These are phyloP conservation scores for Colletotrichum sp. DNA, from an alignment of 2,329 filamentous ascomycete genomes.

Conservation along the genomic window DNA sequence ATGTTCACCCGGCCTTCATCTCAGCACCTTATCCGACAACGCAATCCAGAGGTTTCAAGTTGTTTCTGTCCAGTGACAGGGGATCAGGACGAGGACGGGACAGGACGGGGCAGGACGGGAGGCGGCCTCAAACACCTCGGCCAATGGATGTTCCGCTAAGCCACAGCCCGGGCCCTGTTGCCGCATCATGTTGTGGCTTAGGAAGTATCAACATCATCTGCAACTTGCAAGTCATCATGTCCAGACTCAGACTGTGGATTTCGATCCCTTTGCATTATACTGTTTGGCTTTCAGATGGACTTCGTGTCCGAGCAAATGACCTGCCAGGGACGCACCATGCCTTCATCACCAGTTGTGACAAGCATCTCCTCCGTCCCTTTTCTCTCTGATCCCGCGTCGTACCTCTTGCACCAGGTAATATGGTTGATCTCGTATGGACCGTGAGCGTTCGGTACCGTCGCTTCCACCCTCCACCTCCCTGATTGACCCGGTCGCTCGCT, in stretches of 20 bases:
- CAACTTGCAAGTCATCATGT: neutral
- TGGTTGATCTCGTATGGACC: slow-evolving; percentile 96
- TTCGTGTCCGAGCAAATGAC: slow-evolving; percentile 36
- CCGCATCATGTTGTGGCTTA: neutral
- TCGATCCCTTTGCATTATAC: neutral
- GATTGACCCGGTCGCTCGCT: neutral
- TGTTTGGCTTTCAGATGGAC: neutral
- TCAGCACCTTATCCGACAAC: neutral
- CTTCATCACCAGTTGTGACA: slow-evolving; percentile 91
- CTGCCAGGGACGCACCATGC: slow-evolving; percentile 83
- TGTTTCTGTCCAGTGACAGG: neutral
- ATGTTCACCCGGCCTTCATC: neutral
- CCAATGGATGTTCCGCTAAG: neutral
- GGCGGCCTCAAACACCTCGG: neutral
- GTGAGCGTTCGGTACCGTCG: slow-evolving; percentile 76
- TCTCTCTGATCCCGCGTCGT: slow-evolving; percentile 66
- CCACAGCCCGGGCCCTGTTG: neutral
- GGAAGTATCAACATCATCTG: neutral
- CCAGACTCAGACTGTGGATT: neutral
- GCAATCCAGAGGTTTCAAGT: neutral
- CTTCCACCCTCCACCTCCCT: slow-evolving; percentile 72
- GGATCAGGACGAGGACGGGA: neutral
- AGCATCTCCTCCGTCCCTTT: slow-evolving; percentile 78
- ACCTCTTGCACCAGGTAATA: slow-evolving; percentile 82
- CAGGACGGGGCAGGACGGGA: neutral